A percentile compares a stretch with the other conserved stretches of the same genome.
phyloP scores from a whole-genome alignment of 2,329 filamentous ascomycete species.

The Aspergillus bombycis region DNA sequence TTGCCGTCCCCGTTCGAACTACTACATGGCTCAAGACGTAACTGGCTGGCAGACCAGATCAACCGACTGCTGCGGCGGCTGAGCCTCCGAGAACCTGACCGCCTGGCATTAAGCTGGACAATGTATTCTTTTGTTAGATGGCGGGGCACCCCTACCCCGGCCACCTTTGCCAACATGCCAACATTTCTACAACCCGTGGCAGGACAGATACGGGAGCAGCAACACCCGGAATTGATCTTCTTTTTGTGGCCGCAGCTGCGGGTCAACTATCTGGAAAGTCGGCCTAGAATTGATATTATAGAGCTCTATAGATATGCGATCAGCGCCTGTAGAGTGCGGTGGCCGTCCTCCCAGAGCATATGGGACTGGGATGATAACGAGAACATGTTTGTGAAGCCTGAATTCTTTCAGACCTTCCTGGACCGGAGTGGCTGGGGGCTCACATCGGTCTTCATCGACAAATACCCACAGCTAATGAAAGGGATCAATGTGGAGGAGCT shows the following conservation, averaged over 20 bases:
- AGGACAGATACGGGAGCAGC: neutral
- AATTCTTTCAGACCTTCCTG: conserved; percentile 17
- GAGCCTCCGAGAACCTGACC: conserved; percentile 8
- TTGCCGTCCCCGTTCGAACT: conserved; percentile 1
- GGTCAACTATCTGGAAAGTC: neutral
- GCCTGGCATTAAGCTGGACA: conserved; percentile 11
- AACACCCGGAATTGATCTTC: neutral
- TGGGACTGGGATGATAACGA: conserved; percentile 17
- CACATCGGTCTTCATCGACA: conserved; percentile 12
- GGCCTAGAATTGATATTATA: conserved; percentile 5
- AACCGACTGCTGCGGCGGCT: conserved; percentile 1
- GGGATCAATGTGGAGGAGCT: conserved; percentile 12
- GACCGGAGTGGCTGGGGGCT: conserved; percentile 15
- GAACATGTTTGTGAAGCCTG: conserved; percentile 9
- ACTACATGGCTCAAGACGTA: conserved; percentile 11
- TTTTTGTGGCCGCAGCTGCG: conserved; percentile 7
- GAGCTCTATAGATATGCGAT: conserved; percentile 13
- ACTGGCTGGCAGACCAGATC: conserved; percentile 12
- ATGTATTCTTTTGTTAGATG: conserved; percentile 11
- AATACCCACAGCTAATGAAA: conserved; percentile 12
- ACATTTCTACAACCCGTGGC: neutral
- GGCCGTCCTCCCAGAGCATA: conserved; percentile 16
- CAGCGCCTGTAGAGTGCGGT: conserved; percentile 18
- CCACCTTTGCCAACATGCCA: neutral
- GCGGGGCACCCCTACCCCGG: neutral